Conservation (phyloP, 2,329 filamentous ascomycete genomes). For the Paraconiothyrium sp. region DNA sequence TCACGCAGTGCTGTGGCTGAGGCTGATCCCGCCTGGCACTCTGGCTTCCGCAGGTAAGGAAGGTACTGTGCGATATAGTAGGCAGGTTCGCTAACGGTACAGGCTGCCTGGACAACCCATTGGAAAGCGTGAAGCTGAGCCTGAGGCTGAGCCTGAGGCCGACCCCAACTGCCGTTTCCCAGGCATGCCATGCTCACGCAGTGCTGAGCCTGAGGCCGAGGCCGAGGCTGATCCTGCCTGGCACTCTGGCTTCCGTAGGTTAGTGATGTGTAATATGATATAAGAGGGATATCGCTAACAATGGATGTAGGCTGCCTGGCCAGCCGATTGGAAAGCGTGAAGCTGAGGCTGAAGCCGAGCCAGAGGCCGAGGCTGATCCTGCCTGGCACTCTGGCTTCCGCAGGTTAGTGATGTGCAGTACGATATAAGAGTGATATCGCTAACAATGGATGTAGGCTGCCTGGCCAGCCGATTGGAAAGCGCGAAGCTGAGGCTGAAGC, state of each 20-base stretch:
- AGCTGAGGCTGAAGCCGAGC: slow-evolving; percentile 43
- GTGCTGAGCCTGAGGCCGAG: slow-evolving; percentile 17
- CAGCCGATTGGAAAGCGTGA: slow-evolving; percentile 31
- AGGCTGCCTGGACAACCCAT: slow-evolving; percentile 30
- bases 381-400: background rate
- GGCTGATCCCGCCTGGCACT: slow-evolving; percentile 28
- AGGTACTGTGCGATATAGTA: background rate
- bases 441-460: background rate
- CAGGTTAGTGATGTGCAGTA: background rate
- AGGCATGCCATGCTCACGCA: slow-evolving; percentile 27
- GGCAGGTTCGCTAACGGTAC: slow-evolving; percentile 22
- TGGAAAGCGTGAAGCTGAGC: slow-evolving; percentile 46
- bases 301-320: background rate
- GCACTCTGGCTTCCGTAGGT: background rate
- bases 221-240: background rate
- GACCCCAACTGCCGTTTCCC: slow-evolving; percentile 31
- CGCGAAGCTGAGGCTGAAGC: slow-evolving; percentile 45
- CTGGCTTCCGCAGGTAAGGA: slow-evolving; percentile 27
- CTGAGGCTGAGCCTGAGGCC: slow-evolving; percentile 34
- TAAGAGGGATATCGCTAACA: background rate
- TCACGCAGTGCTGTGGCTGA: slow-evolving; percentile 44
- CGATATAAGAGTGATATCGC: background rate
- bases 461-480: slow-evolving; percentile 22
- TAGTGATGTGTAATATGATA: background rate
- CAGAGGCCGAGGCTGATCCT: slow-evolving; percentile 19